Evolutionary conservation across 78 protist genomes (phyloP), one percentile per base, ranked within the genome.

Genomic region (Protostelium mycophagum): DNA sequence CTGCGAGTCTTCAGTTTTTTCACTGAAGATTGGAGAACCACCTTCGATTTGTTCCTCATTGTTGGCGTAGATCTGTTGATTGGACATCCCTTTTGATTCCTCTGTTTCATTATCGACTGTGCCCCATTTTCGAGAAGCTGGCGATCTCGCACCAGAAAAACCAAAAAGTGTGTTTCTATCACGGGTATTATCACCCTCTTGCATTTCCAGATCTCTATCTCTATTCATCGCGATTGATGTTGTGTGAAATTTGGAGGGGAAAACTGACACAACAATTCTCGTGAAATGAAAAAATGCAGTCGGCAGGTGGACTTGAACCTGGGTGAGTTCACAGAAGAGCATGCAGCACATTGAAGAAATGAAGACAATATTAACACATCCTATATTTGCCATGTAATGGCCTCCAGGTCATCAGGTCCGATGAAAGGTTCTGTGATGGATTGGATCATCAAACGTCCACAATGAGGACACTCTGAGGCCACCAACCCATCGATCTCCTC

Each of bases 381-480:
- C n/a, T 51, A 51, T 51, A 51, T 51, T 16, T 51, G 73, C 73
- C 73, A 51, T 25, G 83, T 90, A 5, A 86, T 0, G 23, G 83
- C 86, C 28, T 93, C 96, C 1, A 36, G 0, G 85, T 96, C 97
- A 83, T 93, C 95, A 31, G 28, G 38, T 25, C 88, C 86, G 35
- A 95, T 83, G 83, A 96, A 95, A 23, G 98, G 97, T 88, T 95
- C 83, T 83, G 93, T 97, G 38, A 95, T 87, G 31, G 92, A 35
- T 34, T 86, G 38, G 85, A 97, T 89, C 96, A 92, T 94, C 1
- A 94, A 23, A 1, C 91, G 95, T 83, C 98, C 96, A 85, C 98
- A 97, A 36, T 93, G 91, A 31, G 88, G 28, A 63, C 98, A 97
- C 38, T 97, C 96, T 36, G 92, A 87, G 28, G 94, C 96, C 34